Evolutionary conservation across 768 basidiomycete species (phyloP), one percentile per base, ranked within the genome.

Genomic region (Hygrophorus pudorinus): DNA sequence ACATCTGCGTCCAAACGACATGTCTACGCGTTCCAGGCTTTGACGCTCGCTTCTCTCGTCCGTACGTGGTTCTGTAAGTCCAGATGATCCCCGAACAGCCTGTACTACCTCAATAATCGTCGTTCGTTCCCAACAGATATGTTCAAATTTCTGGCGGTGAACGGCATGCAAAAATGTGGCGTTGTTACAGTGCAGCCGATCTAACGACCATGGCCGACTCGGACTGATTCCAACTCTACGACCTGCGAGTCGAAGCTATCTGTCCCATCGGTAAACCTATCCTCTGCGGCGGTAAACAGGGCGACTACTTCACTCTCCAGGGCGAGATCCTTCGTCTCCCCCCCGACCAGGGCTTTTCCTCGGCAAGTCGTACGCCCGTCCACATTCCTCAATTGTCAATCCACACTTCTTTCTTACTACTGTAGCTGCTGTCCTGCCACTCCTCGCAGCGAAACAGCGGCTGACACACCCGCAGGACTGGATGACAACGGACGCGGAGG

Each of bases 401-500:
- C 20, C 27, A 32, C 24, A 24, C 4, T 24, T 7, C 3, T 7
- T 24, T 3, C 4, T 24, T 24, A 24, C 7, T 28, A 21, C 18
- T 13, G 7, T 46, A 82, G 81, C 67, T 18, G 67, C 79, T 6
- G 66, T 84, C 13, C 66, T 84, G 6, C 79, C 79, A 2, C 63
- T 84, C n/a, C 63, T 83, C 6, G 76, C 80, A 7, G 79, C 79
- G 13, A 83, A 81, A 54, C 79, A 84, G 47, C 70, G 80, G 4
- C 59, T 59, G 11, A 73, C 71, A 2, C 59, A 78, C 42, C 52
- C 62, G 1, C 70, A 75, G 48, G 80, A 82, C 55, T 81, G 81
- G 79, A 81, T 84, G 73, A 63, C 76, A 4, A 77, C 78, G 1
- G 81, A 83, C 47, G 70, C 67, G 0, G 73, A 79, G 51, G 59